Evolutionary conservation across 2,329 filamentous ascomycete species (phyloP).

Genomic region (Corynespora cassiicola): DNA sequence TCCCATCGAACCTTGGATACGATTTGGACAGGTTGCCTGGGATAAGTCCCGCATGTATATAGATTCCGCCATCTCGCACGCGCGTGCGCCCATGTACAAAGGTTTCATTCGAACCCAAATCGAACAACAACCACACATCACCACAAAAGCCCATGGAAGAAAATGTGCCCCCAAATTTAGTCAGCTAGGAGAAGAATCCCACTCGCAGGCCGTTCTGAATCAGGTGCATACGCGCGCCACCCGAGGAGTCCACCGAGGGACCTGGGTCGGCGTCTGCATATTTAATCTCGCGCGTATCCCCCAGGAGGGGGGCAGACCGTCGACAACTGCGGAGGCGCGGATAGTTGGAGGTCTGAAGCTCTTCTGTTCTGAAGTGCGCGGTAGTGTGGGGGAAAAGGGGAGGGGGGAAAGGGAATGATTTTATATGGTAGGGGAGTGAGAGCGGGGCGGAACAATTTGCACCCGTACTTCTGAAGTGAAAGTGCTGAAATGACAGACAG

Average conservation of each 20-base stretch:
- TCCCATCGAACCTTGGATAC: too few relatives aligned
- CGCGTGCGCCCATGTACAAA: too few relatives aligned
- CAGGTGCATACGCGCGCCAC: constrained; percentile 24
- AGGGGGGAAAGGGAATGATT: constrained; percentile 13
- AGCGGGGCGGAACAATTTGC: constrained; percentile 7
- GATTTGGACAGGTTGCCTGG: too few relatives aligned
- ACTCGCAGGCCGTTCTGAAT: constrained; percentile 43
- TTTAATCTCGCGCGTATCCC: constrained; percentile 31
- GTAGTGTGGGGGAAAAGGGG: constrained; percentile 18
- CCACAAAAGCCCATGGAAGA: constrained; percentile 1
- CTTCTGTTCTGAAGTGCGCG: constrained; percentile 39
- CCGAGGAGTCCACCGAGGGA: too few relatives aligned
- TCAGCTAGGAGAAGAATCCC: constrained; percentile 41
- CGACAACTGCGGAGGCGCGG: constrained; percentile 25
- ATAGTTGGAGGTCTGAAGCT: constrained; percentile 31
- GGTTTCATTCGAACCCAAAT: too few relatives aligned
- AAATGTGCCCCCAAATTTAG: constrained; percentile 42
- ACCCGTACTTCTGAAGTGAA: constrained; percentile 6
- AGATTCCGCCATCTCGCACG: too few relatives aligned
- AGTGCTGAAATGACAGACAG: background rate
- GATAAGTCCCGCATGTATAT: too few relatives aligned
- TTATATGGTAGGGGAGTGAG: constrained; percentile 3
- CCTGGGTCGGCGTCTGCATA: constrained; percentile 15
- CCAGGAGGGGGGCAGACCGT: constrained; percentile 23
- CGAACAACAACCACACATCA: too few relatives aligned